Evolutionary conservation across 2,329 filamentous ascomycete genomes (phyloP).

Genomic region (Paraphaeosphaeria minitans): DNA sequence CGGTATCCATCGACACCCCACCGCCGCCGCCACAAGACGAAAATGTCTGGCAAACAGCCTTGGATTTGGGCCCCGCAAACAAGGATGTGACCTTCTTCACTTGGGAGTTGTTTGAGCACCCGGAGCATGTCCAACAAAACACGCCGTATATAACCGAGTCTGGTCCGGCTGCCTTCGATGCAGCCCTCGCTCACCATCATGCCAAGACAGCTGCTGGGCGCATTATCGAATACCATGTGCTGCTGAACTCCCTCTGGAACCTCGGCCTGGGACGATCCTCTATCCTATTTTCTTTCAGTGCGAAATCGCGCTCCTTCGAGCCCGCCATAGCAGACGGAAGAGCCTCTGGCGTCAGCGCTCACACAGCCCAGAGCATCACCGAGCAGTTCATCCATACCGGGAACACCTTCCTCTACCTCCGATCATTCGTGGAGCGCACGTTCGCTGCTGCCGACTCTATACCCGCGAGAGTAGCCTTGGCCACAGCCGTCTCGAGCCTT

Average conservation of each 20-base stretch:
- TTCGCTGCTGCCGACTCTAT: slow-evolving; percentile 43
- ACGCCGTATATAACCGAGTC: slow-evolving; percentile 71
- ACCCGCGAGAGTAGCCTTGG: slow-evolving; percentile 50
- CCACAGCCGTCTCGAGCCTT: slow-evolving; percentile 46
- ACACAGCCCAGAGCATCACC: slow-evolving; percentile 58
- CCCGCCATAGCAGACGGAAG: slow-evolving; percentile 51
- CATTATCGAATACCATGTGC: slow-evolving; percentile 45
- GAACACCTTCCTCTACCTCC: slow-evolving; percentile 41
- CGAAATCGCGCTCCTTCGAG: slow-evolving; percentile 59
- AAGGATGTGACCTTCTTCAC: slow-evolving; percentile 57
- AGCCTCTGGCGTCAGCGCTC: slow-evolving; percentile 58
- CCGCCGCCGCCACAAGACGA: slow-evolving; percentile 28
- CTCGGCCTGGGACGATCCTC: slow-evolving; percentile 74
- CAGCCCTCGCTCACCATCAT: slow-evolving; percentile 55
- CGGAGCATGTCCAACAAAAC: slow-evolving; percentile 45
- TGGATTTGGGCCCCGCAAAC: slow-evolving; percentile 37
- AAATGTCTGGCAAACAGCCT: slow-evolving; percentile 49
- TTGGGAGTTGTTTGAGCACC: slow-evolving; percentile 70
- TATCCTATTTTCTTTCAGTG: slow-evolving; percentile 69
- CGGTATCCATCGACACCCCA: slow-evolving; percentile 32
- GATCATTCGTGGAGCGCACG: slow-evolving; percentile 45
- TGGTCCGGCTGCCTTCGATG: slow-evolving; percentile 69
- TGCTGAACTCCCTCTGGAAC: slow-evolving; percentile 62
- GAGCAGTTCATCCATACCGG: slow-evolving; percentile 50
- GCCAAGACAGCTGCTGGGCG: slow-evolving; percentile 45